Evolutionary conservation across 176 grass and related monocot genomes (phyloP).

Genomic region (Tuctoria greenei): DNA sequence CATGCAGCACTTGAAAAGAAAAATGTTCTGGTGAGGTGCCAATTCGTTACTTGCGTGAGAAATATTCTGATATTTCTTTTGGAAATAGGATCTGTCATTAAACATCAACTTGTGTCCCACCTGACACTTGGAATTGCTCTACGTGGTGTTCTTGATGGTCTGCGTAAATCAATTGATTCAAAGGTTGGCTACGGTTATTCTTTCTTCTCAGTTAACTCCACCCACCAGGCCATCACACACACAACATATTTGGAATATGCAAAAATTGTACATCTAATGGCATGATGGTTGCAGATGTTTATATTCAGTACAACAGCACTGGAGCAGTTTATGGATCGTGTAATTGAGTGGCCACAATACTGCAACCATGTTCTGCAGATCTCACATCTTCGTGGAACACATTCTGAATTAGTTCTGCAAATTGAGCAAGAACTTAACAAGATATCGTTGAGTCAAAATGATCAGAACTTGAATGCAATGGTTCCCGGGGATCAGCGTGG

Average conservation of each 20-base stretch:
- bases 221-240: neutral
- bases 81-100: slow-evolving; percentile 81
- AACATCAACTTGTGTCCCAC: slow-evolving; percentile 83
- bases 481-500: slow-evolving; percentile 64
- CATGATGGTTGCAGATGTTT: slow-evolving; percentile 81
- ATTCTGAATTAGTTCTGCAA: slow-evolving; percentile 71
- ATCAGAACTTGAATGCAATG: slow-evolving; percentile 54
- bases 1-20: neutral
- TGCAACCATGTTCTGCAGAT: slow-evolving; percentile 99
- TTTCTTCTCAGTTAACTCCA: slow-evolving; percentile 23
- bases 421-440: slow-evolving; percentile 81
- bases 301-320: slow-evolving; percentile 87
- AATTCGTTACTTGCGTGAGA: slow-evolving; percentile 4
- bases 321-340: slow-evolving; percentile 89
- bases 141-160: slow-evolving; percentile 85
- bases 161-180: slow-evolving; percentile 95
- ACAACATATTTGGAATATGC: neutral
- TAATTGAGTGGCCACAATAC: slow-evolving; percentile 92
- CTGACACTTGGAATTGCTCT: slow-evolving; percentile 76
- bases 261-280: slow-evolving; percentile 28
- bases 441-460: slow-evolving; percentile 91
- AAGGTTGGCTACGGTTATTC: slow-evolving; percentile 56
- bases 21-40: neutral
- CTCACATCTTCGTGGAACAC: slow-evolving; percentile 90
- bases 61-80: slow-evolving; percentile 27